Conservation (phyloP, 164 flowering plant species). For the Piper longum region DNA sequence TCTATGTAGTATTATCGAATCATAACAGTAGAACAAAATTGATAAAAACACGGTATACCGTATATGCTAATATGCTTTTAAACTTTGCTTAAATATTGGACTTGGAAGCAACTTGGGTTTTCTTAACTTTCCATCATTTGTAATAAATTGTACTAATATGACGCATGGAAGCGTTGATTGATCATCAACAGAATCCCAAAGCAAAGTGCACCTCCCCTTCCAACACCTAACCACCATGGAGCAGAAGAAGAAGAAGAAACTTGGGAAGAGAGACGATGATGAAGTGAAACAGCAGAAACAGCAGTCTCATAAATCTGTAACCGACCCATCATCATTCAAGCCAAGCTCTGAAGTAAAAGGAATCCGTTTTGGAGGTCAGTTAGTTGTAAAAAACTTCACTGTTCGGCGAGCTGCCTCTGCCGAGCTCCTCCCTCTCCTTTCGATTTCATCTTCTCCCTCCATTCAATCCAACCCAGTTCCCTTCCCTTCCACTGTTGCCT, state of each 20-base stretch:
- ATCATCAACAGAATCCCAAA: slow-evolving; percentile 3
- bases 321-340: slow-evolving; percentile 44
- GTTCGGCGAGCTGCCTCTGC: slow-evolving; percentile 54
- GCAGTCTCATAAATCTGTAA: slow-evolving; percentile 21
- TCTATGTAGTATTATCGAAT: no score
- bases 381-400: slow-evolving; percentile 80
- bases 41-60: no score
- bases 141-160: not conserved
- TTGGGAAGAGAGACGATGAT: slow-evolving; percentile 22
- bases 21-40: no score
- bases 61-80: no score
- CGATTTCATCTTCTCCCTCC: slow-evolving; percentile 15
- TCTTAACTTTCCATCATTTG: no score
- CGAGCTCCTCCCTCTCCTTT: slow-evolving; percentile 49
- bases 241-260: slow-evolving; percentile 42
- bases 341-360: slow-evolving; percentile 65
- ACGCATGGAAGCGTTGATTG: slow-evolving; percentile 7
- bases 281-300: slow-evolving; percentile 20
- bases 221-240: slow-evolving; percentile 15
- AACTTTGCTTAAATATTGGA: no score
- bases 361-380: slow-evolving; percentile 71
- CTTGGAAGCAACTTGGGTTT: no score
- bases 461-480: slow-evolving; percentile 15
- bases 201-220: not conserved
- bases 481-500: slow-evolving; percentile 61